Evolutionary conservation across 768 basidiomycete genomes (phyloP), one percentile per base, ranked within the genome.

Genomic region (Scleroderma citrinum): DNA sequence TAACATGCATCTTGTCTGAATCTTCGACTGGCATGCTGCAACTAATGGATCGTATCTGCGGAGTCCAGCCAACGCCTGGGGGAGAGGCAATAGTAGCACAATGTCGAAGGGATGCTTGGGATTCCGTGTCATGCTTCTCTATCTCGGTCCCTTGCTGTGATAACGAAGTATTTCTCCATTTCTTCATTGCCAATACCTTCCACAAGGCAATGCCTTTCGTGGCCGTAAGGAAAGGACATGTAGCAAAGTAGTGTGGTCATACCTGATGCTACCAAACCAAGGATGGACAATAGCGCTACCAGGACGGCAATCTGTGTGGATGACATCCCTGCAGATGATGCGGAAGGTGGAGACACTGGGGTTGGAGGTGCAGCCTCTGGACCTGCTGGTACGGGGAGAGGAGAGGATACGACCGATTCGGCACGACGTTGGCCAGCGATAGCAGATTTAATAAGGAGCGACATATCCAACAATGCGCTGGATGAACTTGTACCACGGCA

Each of bases 21-120:
- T 82, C 81, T 59, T 83, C 79, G 2, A 69, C 61, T n/a, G n/a
- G n/a, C n/a, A n/a, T n/a, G n/a, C n/a, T n/a, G 1, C 68, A 53
- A 19, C 62, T 67, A 42, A 67, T 64, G 8, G 61, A 63, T n/a
- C 66, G 61, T 42, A 66, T 57, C 20, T 67, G 65, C 8, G 67
- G 66, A 20, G 56, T 44, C 57, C 67, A 67, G 13, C 63, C 47
- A 34, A 68, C 64, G 44, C 55, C 49, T 5, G 50, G 47, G 8
- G 52, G 49, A 11, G 72, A 63, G 38, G 55, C 59, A 21, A 63
- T 55, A 11, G 67, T 49, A 19, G 64, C 26, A 39, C 51, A 53
- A 46, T 54, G 52, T 46, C 40, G 47, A 30, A 20, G 24, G 24
- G 46, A n/a, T n/a, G n/a, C n/a, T n/a, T n/a, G 37, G n/a, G 45